These are phyloP conservation scores for Sugiyamaella castrensis DNA, from an alignment of 1,139 yeast species.

Conservation along the genomic window DNA sequence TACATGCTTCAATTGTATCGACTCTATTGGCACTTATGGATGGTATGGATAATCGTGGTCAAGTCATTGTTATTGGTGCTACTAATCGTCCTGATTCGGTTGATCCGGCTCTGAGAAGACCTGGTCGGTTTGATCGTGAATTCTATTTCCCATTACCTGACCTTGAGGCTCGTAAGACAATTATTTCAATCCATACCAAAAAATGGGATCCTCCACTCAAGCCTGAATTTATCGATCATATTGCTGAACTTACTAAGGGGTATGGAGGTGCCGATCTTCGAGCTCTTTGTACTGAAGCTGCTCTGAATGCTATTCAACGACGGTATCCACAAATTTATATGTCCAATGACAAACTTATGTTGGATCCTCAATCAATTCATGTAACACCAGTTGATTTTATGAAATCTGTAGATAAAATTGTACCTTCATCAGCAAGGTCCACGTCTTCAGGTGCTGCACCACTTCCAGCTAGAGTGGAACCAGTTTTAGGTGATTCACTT, in stretches of 20 bases:
- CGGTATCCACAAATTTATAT: constrained; percentile 90
- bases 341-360: constrained; percentile 67
- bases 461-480: constrained; percentile 66
- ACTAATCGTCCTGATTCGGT: constrained; percentile 97
- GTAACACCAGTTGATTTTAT: constrained; percentile 88
- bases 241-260: constrained; percentile 85
- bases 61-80: constrained; percentile 96
- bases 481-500: constrained; percentile 56
- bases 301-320: constrained; percentile 85
- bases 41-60: constrained; percentile 98
- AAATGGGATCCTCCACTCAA: constrained; percentile 81
- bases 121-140: constrained; percentile 97
- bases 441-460: constrained; percentile 74
- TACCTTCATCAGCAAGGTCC: constrained; percentile 90
- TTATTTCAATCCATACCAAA: constrained; percentile 77
- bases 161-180: constrained; percentile 69
- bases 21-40: constrained; percentile 95
- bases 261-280: constrained; percentile 98
- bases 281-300: constrained; percentile 94
- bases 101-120: constrained; percentile 95
- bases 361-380: constrained; percentile 67
- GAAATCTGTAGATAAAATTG: constrained; percentile 78
- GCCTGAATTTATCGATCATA: constrained; percentile 55
- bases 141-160: constrained; percentile 95
- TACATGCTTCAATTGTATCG: constrained; percentile 95